A percentile compares a stretch with the other conserved stretches of the same genome.
phyloP scores from a whole-genome alignment of 2,329 filamentous ascomycete genomes.

The Colletotrichum tropicicola region DNA sequence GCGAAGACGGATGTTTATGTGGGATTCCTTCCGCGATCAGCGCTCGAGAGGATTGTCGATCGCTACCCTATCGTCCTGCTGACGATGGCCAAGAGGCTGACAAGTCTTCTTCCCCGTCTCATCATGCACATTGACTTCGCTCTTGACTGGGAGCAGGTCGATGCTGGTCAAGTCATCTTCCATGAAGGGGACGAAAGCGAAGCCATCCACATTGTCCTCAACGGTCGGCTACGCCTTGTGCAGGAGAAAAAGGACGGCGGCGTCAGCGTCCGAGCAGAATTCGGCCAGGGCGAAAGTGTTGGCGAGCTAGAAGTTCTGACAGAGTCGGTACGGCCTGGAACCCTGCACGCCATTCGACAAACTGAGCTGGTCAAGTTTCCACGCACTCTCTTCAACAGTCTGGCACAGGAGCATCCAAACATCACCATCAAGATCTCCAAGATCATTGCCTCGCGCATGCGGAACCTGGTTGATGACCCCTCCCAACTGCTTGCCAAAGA shows the following conservation, averaged over 20 bases:
- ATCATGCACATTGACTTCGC: constrained; percentile 98
- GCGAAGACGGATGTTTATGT: constrained; percentile 99
- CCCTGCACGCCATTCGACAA: constrained; percentile 93
- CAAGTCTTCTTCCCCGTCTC: constrained; percentile 85
- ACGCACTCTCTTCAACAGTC: constrained; percentile 94
- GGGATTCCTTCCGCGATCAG: constrained; percentile 86
- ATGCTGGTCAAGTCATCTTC: constrained; percentile 93
- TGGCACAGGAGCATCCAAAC: constrained; percentile 95
- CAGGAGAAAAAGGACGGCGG: constrained; percentile 83
- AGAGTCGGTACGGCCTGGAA: constrained; percentile 89
- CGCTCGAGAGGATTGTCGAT: constrained; percentile 91
- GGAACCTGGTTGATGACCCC: constrained; percentile 85
- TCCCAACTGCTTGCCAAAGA: constrained; percentile 73
- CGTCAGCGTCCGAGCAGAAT: constrained; percentile 89
- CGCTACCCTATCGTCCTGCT: constrained; percentile 90
- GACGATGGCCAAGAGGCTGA: constrained; percentile 95
- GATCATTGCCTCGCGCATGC: constrained; percentile 96
- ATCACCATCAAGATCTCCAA: constrained; percentile 99
- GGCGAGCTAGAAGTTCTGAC: constrained; percentile 97
- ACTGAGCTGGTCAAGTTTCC: constrained; percentile 97
- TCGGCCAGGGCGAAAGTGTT: constrained; percentile 96
- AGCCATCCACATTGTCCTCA: constrained; percentile 97
- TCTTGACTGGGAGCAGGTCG: constrained; percentile 97
- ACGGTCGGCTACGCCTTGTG: constrained; percentile 87
- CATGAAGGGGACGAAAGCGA: constrained; percentile 96